Evolutionary conservation across 2,329 filamentous ascomycete genomes (phyloP).

Genomic region (Fonsecaea nubica): DNA sequence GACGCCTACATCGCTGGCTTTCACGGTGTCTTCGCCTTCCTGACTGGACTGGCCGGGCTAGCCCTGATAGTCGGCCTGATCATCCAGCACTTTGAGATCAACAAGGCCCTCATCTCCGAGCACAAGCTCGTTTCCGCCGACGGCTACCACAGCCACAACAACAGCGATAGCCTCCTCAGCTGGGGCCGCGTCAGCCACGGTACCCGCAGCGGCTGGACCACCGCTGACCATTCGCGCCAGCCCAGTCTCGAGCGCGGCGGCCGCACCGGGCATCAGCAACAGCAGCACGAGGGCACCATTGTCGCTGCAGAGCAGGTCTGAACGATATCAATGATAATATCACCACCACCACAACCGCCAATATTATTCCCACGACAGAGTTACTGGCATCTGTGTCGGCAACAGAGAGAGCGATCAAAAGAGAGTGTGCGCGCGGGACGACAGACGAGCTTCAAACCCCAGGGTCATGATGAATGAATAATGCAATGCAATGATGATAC

Average conservation of each 20-base stretch:
- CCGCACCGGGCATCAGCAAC: background rate
- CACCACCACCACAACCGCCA: no score
- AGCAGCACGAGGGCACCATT: background rate
- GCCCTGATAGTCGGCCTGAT: conserved; percentile 27
- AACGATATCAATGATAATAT: no score
- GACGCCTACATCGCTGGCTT: conserved; percentile 28
- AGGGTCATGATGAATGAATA: no score
- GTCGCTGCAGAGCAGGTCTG: background rate
- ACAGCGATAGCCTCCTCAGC: background rate
- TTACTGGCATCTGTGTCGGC: no score
- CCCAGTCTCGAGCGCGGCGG: background rate
- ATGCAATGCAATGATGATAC: no score
- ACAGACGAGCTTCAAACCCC: no score
- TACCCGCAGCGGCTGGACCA: background rate
- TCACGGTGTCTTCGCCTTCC: conserved; percentile 32
- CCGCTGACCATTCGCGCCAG: background rate
- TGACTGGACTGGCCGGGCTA: conserved; percentile 24
- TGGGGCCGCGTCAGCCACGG: background rate
- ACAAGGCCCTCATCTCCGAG: conserved; percentile 31
- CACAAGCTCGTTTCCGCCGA: conserved; percentile 19
- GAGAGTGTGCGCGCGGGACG: no score
- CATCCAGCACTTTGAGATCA: conserved; percentile 30
- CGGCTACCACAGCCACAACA: no score
- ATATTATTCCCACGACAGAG: no score
- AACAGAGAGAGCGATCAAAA: no score